Evolutionary conservation across 768 basidiomycete genomes (phyloP).

Genomic region (Terana coerulea): DNA sequence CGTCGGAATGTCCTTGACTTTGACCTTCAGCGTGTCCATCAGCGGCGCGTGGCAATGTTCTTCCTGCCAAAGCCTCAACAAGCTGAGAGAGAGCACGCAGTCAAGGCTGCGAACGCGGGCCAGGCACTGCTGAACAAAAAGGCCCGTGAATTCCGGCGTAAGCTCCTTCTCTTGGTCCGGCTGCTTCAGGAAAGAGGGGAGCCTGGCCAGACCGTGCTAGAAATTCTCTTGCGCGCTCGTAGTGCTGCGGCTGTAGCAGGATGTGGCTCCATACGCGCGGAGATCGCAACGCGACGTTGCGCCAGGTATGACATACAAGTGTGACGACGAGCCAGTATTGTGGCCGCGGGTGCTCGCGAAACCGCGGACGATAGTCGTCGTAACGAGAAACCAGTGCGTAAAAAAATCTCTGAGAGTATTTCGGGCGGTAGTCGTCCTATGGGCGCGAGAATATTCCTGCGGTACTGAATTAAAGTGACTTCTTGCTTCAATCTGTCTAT

Average conservation of each 20-base stretch:
- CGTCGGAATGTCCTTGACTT: too few relatives aligned
- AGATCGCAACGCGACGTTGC: not conserved
- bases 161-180: not conserved
- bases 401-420: not conserved
- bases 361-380: not conserved
- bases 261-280: constrained; percentile 4
- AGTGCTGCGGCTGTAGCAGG: not conserved
- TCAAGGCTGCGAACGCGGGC: not conserved
- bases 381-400: not conserved
- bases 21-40: too few relatives aligned
- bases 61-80: too few relatives aligned
- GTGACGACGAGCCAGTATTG: not conserved
- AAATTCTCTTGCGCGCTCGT: not conserved
- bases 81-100: not conserved
- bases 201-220: not conserved
- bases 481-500: not conserved
- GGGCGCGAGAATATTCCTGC: not conserved
- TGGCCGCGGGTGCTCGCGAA: too few relatives aligned
- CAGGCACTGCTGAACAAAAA: too few relatives aligned
- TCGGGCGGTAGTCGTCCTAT: not conserved
- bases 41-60: too few relatives aligned
- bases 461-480: not conserved
- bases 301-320: constrained; percentile 1
- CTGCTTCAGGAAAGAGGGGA: not conserved
- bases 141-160: not conserved